Evolutionary conservation across 495 filamentous ascomycete species (phyloP).

Genomic region (Hypomontagnella submonticulosa): DNA sequence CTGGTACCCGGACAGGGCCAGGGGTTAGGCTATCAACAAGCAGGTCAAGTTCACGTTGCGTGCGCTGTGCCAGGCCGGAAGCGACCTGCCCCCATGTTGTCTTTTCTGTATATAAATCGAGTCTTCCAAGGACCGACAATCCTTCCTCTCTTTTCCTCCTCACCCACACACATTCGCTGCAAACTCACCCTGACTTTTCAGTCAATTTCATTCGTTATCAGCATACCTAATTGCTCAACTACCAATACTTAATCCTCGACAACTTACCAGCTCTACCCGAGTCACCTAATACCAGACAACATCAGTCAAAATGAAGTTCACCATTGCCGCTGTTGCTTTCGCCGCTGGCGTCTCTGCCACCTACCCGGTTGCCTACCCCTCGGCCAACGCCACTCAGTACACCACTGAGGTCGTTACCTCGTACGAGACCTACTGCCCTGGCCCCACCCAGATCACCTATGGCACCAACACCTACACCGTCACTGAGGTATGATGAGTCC

Average conservation of each 20-base stretch:
- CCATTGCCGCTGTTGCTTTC: constrained; percentile 66
- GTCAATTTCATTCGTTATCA: constrained; percentile 70
- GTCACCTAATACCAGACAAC: constrained; percentile 60
- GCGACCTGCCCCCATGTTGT: constrained; percentile 33
- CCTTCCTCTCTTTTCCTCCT: constrained; percentile 49
- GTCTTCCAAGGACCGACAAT: constrained; percentile 43
- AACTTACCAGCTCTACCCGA: constrained; percentile 48
- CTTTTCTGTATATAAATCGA: constrained; percentile 54
- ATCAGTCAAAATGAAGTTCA: constrained; percentile 88
- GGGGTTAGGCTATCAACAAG: constrained; percentile 36
- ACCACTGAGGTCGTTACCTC: constrained; percentile 82
- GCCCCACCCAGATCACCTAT: constrained; percentile 75
- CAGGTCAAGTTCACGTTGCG: constrained; percentile 37
- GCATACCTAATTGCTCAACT: constrained; percentile 46
- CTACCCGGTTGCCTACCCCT: constrained; percentile 60
- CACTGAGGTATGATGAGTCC: constrained; percentile 63
- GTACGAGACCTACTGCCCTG: constrained; percentile 89
- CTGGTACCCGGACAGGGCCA: no score
- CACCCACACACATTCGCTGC: constrained; percentile 62
- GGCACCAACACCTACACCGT: constrained; percentile 80
- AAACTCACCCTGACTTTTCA: constrained; percentile 63
- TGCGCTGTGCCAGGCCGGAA: constrained; percentile 23
- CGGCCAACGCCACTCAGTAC: constrained; percentile 61
- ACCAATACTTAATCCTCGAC: constrained; percentile 41
- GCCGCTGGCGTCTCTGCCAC: constrained; percentile 71